Evolutionary conservation across 768 basidiomycete species (phyloP).

Genomic region (Megacollybia marginata): DNA sequence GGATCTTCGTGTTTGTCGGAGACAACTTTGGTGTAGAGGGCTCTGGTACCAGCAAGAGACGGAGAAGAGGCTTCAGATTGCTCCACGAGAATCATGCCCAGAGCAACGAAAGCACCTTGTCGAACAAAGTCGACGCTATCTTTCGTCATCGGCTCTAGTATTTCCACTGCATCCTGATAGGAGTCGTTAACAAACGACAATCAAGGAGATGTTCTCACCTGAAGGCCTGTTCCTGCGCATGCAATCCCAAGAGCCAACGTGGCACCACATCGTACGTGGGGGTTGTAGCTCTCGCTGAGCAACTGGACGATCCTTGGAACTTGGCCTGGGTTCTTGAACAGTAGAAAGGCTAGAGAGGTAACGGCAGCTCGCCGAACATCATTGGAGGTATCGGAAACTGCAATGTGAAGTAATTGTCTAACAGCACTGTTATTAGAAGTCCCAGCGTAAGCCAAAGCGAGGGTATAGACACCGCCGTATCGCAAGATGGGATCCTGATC

Average conservation of each 20-base stretch:
- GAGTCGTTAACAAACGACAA: background rate
- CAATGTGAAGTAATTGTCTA: constrained; percentile 86
- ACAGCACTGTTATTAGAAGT: constrained; percentile 93
- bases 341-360: constrained; percentile 88
- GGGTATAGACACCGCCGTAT: constrained; percentile 95
- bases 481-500: constrained; percentile 89
- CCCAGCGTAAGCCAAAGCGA: constrained; percentile 94
- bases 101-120: constrained; percentile 91
- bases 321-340: constrained; percentile 95
- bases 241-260: constrained; percentile 95
- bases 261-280: constrained; percentile 95
- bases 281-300: constrained; percentile 96
- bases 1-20: constrained; percentile 98
- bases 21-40: constrained; percentile 85
- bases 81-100: constrained; percentile 95
- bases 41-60: constrained; percentile 70
- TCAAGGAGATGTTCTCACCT: constrained; percentile 40
- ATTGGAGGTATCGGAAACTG: constrained; percentile 96
- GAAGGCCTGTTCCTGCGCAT: constrained; percentile 93
- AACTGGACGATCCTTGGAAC: constrained; percentile 96
- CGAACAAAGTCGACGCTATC: constrained; percentile 98
- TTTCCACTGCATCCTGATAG: constrained; percentile 84
- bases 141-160: constrained; percentile 96
- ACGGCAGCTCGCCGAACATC: constrained; percentile 97
- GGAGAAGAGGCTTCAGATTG: constrained; percentile 89